These are phyloP conservation scores for Nakazawaea populi DNA, from an alignment of 805 yeast genomes.

Conservation along the genomic window DNA sequence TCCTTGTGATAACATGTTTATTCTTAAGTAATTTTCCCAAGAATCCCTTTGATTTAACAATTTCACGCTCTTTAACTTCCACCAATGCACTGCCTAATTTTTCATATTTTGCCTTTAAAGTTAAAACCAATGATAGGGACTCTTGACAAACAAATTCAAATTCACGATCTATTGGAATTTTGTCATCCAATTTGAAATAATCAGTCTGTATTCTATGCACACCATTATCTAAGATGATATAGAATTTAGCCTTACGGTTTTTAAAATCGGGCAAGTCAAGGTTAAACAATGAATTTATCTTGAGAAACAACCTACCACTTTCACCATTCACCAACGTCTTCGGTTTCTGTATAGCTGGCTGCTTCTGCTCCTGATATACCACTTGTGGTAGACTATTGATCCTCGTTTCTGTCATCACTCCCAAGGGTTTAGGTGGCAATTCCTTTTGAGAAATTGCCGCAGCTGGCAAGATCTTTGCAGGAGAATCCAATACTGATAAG, in stretches of 20 bases:
- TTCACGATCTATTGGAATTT: conserved; percentile 55
- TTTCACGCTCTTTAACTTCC: conserved; percentile 53
- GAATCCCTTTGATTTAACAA: conserved; percentile 24
- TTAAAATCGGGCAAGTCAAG: conserved; percentile 41
- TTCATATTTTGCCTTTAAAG: conserved; percentile 62
- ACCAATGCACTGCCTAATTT: conserved; percentile 43
- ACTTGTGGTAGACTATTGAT: conserved; percentile 11
- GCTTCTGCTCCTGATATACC: not conserved
- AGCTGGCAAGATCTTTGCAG: not conserved
- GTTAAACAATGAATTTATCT: conserved; percentile 39
- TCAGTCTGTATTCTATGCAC: conserved; percentile 67
- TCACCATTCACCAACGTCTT: conserved; percentile 21
- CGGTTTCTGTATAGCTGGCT: not conserved
- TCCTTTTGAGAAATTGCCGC: not conserved
- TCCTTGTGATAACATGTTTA: conserved; percentile 40
- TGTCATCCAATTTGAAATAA: conserved; percentile 27
- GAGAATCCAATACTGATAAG: conserved; percentile 12
- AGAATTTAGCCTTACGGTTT: conserved; percentile 41
- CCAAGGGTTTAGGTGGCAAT: conserved; percentile 14
- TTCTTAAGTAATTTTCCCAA: conserved; percentile 25
- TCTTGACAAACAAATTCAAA: conserved; percentile 67
- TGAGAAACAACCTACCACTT: conserved; percentile 48
- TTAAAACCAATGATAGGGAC: conserved; percentile 46
- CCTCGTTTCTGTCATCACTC: conserved; percentile 11
- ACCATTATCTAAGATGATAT: conserved; percentile 70